Evolutionary conservation across 345 rosid genomes (phyloP).

Genomic region (Gossypium raimondii): DNA sequence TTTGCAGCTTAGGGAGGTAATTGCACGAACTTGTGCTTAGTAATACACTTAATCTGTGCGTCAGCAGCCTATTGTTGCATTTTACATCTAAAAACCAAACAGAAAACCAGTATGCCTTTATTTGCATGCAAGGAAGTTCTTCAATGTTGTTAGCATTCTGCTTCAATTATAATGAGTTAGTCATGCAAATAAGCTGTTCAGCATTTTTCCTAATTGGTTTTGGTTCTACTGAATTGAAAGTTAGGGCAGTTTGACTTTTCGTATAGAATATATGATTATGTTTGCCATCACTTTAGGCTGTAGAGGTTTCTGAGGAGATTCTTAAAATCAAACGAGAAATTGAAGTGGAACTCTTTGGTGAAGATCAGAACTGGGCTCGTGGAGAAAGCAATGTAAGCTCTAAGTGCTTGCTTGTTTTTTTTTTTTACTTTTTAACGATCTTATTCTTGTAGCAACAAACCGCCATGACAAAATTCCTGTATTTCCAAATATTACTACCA

Average conservation of each 20-base stretch:
- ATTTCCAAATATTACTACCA: neutral
- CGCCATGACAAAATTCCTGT: neutral
- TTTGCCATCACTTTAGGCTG: slow-evolving; percentile 30
- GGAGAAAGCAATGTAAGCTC: slow-evolving; percentile 58
- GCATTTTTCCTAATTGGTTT: neutral
- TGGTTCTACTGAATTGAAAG: neutral
- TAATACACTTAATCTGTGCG: neutral
- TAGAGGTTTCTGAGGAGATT: slow-evolving; percentile 56
- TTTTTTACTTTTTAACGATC: neutral
- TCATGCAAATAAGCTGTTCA: neutral
- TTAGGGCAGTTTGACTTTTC: neutral
- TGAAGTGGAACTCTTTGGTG: slow-evolving; percentile 68
- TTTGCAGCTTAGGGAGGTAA: slow-evolving; percentile 66
- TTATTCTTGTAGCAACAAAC: neutral
- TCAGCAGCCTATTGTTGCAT: neutral
- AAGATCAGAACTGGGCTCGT: slow-evolving; percentile 69
- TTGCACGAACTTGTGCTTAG: neutral
- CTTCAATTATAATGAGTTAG: neutral
- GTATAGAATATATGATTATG: slow-evolving; percentile 6
- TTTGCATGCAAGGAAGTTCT: slow-evolving; percentile 1
- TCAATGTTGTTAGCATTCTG: neutral
- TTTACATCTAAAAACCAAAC: neutral
- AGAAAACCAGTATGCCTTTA: neutral
- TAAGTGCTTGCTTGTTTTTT: neutral
- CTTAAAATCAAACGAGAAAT: slow-evolving; percentile 59